Base-by-base conservation (phyloP, 2,329 filamentous ascomycete genomes). In the Karstenula rhodostoma region DNA sequence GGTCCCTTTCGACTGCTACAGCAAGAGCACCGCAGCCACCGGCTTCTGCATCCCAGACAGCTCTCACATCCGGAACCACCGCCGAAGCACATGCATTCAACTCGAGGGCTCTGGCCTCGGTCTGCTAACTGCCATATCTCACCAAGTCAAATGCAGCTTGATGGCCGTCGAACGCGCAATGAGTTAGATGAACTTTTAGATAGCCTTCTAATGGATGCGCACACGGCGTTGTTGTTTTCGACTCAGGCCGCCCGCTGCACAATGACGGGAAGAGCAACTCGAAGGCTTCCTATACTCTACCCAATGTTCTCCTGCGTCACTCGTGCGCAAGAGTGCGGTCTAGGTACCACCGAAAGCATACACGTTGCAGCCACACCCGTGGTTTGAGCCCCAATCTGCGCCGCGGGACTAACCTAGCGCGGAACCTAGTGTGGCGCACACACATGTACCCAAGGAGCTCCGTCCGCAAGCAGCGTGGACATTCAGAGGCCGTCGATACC, bases 271-370 rank as follows among this genome's bases (percentile, higher is more conserved):
- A 47, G 17, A 47, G 52, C 42, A 55, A 46, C 42, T 47, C 52
- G 52, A 47, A 46, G n/a, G 27, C 27, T 35, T 46, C 27, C 19
- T 19, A 37, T 35, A 37, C 52, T 47, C 8, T 47, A 25, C 27
- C 5, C 52, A 46, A 55, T 55, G 40, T 55, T 37, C 40, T 55
- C 52, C 42, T 55, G 52, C 52, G 42, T 43, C 37, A 47, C 22
- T 46, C 42, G 15, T 23, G 29, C 40, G 22, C 42, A 33, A 46
- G 52, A 47, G 9, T 55, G 35, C 52, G 42, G 40, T n/a, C n/a
- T n/a, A n/a, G n/a, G n/a, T n/a, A 32, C 17, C 17, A n/a, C 40
- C 43, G 9, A 32, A 40, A 32, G n/a, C 44, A 8, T 23, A 40
- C 33, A 57, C 32, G 12, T 33, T 33, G 47, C 47, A 57, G 55